Base-by-base conservation (phyloP, 352 stramenopile species). In the Aphanomyces invadans region DNA sequence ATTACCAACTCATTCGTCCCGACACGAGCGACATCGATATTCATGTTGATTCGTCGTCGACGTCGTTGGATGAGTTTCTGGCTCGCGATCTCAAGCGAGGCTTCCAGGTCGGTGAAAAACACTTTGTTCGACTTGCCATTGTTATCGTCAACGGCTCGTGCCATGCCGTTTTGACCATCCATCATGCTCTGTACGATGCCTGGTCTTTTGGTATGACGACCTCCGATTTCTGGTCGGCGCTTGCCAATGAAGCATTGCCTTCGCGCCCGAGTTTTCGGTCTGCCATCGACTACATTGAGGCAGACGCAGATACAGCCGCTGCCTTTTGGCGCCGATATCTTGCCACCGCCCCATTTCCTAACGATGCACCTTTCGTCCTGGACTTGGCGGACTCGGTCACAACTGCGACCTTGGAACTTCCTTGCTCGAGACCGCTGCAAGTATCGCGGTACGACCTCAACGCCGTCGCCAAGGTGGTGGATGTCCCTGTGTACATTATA, bases 111-210 rank as follows among this genome's bases (percentile, higher is more conserved):
- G 46, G 46, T 54, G 46, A 54, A 15, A 21, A 10, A 7, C 28
- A 21, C 28, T 54, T 54, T 23, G 15, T 21, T 21, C 46, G 46
- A 12, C 28, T 54, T 17, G 28, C 46, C 10, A 54, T 54, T 29
- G 46, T 2, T 21, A 54, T 23, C 9, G 19, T 11, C 19, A 21
- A 21, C 19, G 28, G 0, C 9, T 1, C 0, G 28, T 12, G 46
- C 1, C 19, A 21, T 54, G 46, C 46, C 28, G 25, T 54, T 10
- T 21, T 54, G 46, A 21, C 46, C 1, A 29, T 54, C 1, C 46
- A 54, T 54, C 46, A 54, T 21, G 46, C 46, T 12, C 23, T 54
- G 46, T 54, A 54, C 46, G 46, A 54, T 54, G 46, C 17, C 23
- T 54, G 46, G 46, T 29, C 46, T 21, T 10, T 54, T 12, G 9